These are phyloP conservation scores for Cutaneotrichosporon mucoides DNA, from an alignment of 1,284 basidiomycete genomes.

Conservation along the genomic window DNA sequence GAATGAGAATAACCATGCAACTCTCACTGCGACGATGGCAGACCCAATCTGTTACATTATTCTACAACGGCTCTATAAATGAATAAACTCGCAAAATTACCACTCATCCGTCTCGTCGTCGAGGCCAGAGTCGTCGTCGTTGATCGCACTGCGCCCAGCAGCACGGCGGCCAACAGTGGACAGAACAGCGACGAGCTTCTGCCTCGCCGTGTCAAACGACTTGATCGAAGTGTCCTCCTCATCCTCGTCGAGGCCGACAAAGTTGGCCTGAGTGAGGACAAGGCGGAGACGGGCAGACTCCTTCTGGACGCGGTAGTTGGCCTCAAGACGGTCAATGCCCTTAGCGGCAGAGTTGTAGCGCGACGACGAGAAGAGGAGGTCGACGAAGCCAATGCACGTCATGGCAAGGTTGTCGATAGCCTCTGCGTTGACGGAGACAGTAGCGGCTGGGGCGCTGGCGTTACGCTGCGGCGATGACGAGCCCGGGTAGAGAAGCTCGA, in stretches of 20 bases:
- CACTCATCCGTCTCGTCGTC: slow-evolving; percentile 43
- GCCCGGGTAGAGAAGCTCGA: slow-evolving; percentile 43
- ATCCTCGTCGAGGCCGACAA: slow-evolving; percentile 32
- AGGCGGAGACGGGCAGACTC: slow-evolving; percentile 35
- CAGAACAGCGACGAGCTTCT: slow-evolving; percentile 40
- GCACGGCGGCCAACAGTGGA: slow-evolving; percentile 38
- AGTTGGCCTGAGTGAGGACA: slow-evolving; percentile 40
- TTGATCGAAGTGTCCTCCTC: slow-evolving; percentile 10
- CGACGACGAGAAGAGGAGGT: slow-evolving; percentile 34
- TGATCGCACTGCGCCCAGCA: slow-evolving; percentile 27
- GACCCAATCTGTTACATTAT: background rate
- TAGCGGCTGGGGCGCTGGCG: background rate
- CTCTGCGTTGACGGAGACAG: slow-evolving; percentile 29
- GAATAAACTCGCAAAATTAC: slow-evolving; percentile 10
- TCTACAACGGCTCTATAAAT: background rate
- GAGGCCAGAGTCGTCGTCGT: slow-evolving; percentile 44
- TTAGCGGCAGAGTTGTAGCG: slow-evolving; percentile 8
- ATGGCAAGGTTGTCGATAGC: slow-evolving; percentile 45
- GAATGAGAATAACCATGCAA: background rate
- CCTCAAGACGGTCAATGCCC: slow-evolving; percentile 24
- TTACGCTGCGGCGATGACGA: slow-evolving; percentile 15
- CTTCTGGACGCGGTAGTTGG: slow-evolving; percentile 30
- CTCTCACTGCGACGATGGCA: background rate
- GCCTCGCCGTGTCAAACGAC: slow-evolving; percentile 37
- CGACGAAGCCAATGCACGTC: slow-evolving; percentile 45